phyloP scores from a whole-genome alignment of 768 basidiomycete species.

The Hygrocybe punicea region DNA sequence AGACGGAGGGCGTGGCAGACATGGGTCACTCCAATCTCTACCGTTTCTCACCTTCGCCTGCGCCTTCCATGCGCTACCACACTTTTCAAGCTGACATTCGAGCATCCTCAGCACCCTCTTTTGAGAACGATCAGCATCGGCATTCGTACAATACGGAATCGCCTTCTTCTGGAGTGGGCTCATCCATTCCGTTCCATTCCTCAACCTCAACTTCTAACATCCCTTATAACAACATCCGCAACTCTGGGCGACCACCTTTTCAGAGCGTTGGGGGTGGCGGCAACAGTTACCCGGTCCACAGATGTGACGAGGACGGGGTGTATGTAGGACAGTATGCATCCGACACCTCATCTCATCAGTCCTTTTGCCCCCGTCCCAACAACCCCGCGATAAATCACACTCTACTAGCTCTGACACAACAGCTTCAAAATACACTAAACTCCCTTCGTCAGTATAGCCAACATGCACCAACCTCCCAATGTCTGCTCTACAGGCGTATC shows the following conservation, averaged over 20 bases:
- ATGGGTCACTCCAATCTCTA: conserved; percentile 52
- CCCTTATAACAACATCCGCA: conserved; percentile 24
- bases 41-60: conserved; percentile 65
- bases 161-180: conserved; percentile 14
- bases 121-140: conserved; percentile 36
- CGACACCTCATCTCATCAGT: conserved; percentile 33
- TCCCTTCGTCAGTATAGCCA: conserved; percentile 60
- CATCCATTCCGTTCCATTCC: conserved; percentile 24
- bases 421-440: conserved; percentile 55
- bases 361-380: conserved; percentile 60
- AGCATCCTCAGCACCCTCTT: conserved; percentile 36
- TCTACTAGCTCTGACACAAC: conserved; percentile 59
- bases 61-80: conserved; percentile 52
- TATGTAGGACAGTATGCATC: conserved; percentile 33
- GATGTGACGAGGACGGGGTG: conserved; percentile 24
- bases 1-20: conserved; percentile 59
- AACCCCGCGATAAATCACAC: conserved; percentile 57
- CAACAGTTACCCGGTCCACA: conserved; percentile 40
- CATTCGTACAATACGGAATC: conserved; percentile 30
- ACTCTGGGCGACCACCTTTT: conserved; percentile 35
- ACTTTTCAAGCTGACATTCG: conserved; percentile 48
- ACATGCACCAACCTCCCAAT: conserved; percentile 52
- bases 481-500: conserved; percentile 56
- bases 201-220: conserved; percentile 26
- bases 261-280: conserved; percentile 37